Conservation (phyloP, 106 monocot genomes). For the Hemerocallis citrina region DNA sequence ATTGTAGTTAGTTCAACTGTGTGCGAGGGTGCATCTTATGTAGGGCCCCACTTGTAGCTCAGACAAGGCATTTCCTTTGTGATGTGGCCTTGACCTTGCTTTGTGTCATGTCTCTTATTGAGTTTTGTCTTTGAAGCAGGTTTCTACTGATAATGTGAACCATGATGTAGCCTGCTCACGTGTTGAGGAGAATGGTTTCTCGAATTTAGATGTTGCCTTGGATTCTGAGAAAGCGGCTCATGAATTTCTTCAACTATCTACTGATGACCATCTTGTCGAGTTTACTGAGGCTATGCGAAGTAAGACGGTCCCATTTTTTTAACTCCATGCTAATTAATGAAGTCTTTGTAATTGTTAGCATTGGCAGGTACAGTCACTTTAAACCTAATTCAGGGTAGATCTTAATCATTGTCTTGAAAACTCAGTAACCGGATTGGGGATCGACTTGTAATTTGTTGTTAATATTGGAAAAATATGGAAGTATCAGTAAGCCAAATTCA, state of each 20-base stretch:
- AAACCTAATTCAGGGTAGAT: background rate
- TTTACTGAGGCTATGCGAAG: constrained; percentile 96
- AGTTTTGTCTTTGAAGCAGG: constrained; percentile 21
- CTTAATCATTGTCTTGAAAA: too few species aligned
- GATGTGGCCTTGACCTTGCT: background rate
- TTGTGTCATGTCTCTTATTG: background rate
- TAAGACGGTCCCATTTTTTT: constrained; percentile 23
- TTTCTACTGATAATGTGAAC: constrained; percentile 21
- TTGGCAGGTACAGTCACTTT: background rate
- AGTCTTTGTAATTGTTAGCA: background rate
- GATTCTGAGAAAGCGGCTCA: constrained; percentile 37
- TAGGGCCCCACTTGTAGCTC: too few species aligned
- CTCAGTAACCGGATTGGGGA: too few species aligned
- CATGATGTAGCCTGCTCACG: constrained; percentile 17
- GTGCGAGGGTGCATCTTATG: too few species aligned
- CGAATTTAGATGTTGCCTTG: constrained; percentile 14
- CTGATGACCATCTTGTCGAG: constrained; percentile 88
- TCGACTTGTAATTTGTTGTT: too few species aligned
- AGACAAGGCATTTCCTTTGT: background rate
- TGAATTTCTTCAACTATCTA: constrained; percentile 39
- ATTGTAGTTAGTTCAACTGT: too few species aligned
- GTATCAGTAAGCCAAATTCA: too few species aligned
- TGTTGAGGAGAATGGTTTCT: constrained; percentile 43
- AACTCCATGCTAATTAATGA: background rate
- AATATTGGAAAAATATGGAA: too few species aligned